A percentile compares a stretch with the other conserved stretches of the same genome.
phyloP scores from a whole-genome alignment of 2,329 filamentous ascomycete genomes.

The Talaromyces rugulosus region DNA sequence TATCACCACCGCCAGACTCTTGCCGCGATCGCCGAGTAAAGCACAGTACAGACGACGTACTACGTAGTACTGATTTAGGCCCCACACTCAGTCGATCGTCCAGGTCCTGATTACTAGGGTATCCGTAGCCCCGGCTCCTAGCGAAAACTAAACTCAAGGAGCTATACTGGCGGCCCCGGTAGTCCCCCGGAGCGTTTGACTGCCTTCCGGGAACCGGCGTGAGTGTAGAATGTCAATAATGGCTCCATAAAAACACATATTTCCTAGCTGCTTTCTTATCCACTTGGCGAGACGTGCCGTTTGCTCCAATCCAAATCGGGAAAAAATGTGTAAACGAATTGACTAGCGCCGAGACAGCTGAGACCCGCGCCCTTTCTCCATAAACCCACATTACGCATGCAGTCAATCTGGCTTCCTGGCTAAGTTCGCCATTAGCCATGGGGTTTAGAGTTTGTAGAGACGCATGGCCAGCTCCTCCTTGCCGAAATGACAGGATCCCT shows the following conservation, averaged over 20 bases:
- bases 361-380: neutral
- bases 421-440: neutral
- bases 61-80: neutral
- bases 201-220: neutral
- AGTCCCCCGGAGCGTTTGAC: neutral
- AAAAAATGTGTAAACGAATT: neutral
- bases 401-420: neutral
- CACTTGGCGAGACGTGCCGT: neutral
- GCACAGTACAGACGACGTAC: neutral
- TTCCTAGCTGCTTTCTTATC: neutral
- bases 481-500: conserved; percentile 6
- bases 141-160: neutral
- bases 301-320: neutral
- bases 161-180: neutral
- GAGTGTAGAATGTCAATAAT: neutral
- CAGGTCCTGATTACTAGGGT: neutral
- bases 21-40: neutral
- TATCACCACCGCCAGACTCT: neutral
- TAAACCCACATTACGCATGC: neutral
- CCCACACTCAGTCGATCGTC: neutral
- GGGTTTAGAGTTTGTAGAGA: conserved; percentile 10
- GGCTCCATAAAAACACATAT: neutral
- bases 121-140: neutral
- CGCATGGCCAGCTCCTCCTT: conserved; percentile 11
- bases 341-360: neutral